Percentiles rank a stretch among this genome's conserved stretches.
Evolutionary conservation across 2,329 filamentous ascomycete genomes (phyloP).

Genomic region (Catunica adiposa): DNA sequence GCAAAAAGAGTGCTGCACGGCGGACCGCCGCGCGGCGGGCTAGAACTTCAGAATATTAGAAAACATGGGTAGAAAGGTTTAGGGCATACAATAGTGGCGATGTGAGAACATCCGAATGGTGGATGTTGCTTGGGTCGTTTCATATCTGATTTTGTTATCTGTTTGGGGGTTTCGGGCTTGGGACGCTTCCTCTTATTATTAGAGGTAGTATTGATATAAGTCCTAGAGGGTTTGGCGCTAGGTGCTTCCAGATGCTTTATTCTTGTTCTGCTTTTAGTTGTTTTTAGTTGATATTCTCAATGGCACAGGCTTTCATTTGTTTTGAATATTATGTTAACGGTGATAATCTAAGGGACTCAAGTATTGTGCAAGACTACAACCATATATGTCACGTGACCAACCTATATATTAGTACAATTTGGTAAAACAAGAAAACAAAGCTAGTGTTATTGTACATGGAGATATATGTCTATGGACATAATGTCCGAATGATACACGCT

Average conservation of each 20-base stretch:
- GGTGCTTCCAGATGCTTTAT: neutral
- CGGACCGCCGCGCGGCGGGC: neutral
- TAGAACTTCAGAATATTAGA: neutral
- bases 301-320: neutral
- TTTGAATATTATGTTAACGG: neutral
- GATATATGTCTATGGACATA: neutral
- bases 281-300: slow-evolving; percentile 1
- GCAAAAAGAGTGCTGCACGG: neutral
- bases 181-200: neutral
- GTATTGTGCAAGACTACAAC: too few species aligned
- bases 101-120: neutral
- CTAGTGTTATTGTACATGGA: neutral
- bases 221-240: neutral
- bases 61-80: neutral
- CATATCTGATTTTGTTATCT: neutral
- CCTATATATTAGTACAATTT: neutral
- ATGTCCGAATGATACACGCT: neutral
- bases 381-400: too few species aligned
- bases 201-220: neutral
- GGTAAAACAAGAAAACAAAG: neutral
- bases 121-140: neutral
- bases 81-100: neutral
- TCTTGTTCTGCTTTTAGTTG: neutral
- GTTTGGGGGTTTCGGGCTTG: neutral
- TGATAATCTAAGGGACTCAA: too few species aligned